These are phyloP conservation scores for Globomyces sp. DNA, from an alignment of 371 early-diverging fungal genomes.

Conservation along the genomic window DNA sequence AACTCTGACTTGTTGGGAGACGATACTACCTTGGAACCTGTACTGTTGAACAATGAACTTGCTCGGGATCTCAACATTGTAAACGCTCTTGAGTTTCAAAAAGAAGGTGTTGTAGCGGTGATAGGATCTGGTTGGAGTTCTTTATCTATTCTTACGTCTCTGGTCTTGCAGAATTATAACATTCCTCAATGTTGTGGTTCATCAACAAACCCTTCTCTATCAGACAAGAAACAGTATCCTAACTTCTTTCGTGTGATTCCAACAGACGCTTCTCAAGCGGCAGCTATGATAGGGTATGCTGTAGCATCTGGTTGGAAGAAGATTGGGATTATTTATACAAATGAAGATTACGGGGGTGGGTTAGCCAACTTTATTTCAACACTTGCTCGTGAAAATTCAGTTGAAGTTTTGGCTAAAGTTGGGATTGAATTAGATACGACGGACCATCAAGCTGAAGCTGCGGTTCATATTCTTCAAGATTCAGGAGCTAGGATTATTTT, in stretches of 20 bases:
- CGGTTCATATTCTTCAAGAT: too few species aligned
- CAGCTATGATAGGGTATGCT: not conserved
- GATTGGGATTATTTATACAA: constrained; percentile 3
- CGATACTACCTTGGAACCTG: not conserved
- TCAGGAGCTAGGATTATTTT: constrained; percentile 1
- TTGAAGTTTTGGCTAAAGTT: too few species aligned
- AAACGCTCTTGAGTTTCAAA: not conserved
- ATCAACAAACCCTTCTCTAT: constrained; percentile 21
- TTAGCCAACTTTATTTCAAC: not conserved
- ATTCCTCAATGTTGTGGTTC: constrained; percentile 29
- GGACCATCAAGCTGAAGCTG: too few species aligned
- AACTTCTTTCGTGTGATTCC: constrained; percentile 33
- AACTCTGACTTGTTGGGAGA: not conserved
- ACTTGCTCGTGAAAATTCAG: too few species aligned
- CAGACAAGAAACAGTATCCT: constrained; percentile 17
- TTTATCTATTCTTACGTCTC: constrained; percentile 1
- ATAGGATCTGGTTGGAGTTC: constrained; percentile 3
- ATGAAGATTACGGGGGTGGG: constrained; percentile 9
- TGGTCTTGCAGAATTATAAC: constrained; percentile 8
- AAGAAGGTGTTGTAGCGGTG: not conserved
- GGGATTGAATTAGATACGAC: too few species aligned
- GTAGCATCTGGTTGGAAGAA: not conserved
- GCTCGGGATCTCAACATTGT: not conserved
- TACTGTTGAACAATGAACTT: not conserved
- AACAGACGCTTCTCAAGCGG: not conserved